Conservation (phyloP, 331 rosid genomes). For the Malus hybrid region DNA sequence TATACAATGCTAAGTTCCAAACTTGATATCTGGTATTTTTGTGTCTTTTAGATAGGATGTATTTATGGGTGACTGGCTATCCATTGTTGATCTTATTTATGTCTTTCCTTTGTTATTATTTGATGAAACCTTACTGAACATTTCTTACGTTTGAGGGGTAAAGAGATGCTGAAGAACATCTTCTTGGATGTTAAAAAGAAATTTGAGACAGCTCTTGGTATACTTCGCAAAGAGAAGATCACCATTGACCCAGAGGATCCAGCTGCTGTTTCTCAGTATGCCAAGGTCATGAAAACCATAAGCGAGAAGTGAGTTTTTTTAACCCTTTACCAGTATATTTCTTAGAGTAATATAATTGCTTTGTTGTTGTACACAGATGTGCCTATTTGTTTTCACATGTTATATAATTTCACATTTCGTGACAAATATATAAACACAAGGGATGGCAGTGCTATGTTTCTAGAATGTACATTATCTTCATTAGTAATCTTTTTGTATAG, state of each 20-base stretch:
- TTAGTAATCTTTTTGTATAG: not conserved
- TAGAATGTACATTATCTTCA: not conserved
- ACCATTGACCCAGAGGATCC: constrained; percentile 84
- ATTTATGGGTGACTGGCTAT: not conserved
- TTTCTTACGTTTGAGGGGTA: constrained; percentile 19
- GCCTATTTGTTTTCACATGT: not conserved
- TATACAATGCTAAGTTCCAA: not conserved
- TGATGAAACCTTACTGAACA: constrained; percentile 15
- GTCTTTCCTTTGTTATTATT: not conserved
- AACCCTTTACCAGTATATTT: not conserved
- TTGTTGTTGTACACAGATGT: not conserved
- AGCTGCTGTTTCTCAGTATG: constrained; percentile 81
- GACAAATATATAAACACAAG: not conserved
- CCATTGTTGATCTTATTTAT: not conserved
- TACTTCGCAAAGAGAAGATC: constrained; percentile 83
- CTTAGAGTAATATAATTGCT: not conserved
- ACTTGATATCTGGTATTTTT: not conserved
- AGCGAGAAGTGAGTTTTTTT: constrained; percentile 69
- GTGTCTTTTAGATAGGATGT: not conserved
- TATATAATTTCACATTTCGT: not conserved
- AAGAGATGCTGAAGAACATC: constrained; percentile 83
- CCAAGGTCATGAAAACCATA: constrained; percentile 71
- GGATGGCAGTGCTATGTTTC: not conserved
- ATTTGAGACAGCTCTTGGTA: constrained; percentile 67
- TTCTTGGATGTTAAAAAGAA: constrained; percentile 77